Conservation (phyloP, 768 basidiomycete species). For the Nevesoporus exiguus region DNA sequence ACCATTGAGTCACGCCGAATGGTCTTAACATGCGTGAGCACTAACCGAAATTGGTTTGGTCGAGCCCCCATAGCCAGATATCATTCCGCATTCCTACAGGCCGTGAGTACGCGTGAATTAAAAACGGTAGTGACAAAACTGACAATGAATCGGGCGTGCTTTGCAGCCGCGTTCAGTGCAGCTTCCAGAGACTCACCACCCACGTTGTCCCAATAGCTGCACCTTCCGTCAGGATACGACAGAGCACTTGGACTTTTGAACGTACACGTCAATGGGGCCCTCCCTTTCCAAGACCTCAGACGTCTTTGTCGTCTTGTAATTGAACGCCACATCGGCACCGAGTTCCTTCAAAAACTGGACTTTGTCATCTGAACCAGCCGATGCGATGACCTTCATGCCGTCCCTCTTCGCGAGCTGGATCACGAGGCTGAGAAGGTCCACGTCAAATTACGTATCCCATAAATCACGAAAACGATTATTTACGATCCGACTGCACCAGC, state of each 20-base stretch:
- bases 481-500: slow-evolving; percentile 58
- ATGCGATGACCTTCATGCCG: slow-evolving; percentile 66
- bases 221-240: not conserved
- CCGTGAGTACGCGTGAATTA: not conserved
- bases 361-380: slow-evolving; percentile 72
- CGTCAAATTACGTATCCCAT: not conserved
- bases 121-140: not conserved
- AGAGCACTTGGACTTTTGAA: not conserved
- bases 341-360: slow-evolving; percentile 55
- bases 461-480: slow-evolving; percentile 18
- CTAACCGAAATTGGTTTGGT: not conserved
- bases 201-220: slow-evolving; percentile 44
- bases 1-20: not conserved
- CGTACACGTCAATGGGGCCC: slow-evolving; percentile 53
- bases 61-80: not conserved
- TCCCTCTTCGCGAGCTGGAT: slow-evolving; percentile 50
- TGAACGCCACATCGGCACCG: slow-evolving; percentile 70
- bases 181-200: slow-evolving; percentile 58
- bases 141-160: slow-evolving; percentile 47
- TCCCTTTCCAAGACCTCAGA: slow-evolving; percentile 50
- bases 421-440: slow-evolving; percentile 33
- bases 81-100: slow-evolving; percentile 33
- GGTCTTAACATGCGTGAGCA: not conserved
- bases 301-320: slow-evolving; percentile 63
- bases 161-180: slow-evolving; percentile 45